These are phyloP conservation scores for Zasmidium citrigriseum DNA, from an alignment of 2,329 filamentous ascomycete genomes.

Conservation along the genomic window DNA sequence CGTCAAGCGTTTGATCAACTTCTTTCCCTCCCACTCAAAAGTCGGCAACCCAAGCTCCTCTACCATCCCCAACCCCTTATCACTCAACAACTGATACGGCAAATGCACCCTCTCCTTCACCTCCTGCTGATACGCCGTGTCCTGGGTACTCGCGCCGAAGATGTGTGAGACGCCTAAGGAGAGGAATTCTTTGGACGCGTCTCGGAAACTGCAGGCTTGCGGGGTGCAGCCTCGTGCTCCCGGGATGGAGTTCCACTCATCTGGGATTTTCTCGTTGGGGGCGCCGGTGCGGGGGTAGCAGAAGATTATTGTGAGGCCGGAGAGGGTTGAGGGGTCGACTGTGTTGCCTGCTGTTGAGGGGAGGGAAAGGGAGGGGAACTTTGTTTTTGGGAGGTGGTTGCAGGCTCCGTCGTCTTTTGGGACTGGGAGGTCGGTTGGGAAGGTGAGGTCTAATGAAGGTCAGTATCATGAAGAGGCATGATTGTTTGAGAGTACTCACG, in stretches of 20 bases:
- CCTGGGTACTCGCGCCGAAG: conserved; percentile 44
- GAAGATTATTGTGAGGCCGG: conserved; percentile 44
- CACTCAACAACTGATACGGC: conserved; percentile 44
- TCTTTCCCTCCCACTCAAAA: conserved; percentile 42
- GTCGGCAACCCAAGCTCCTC: conserved; percentile 40
- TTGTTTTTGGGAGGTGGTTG: conserved; percentile 36
- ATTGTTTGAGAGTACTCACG: not conserved
- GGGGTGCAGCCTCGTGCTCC: conserved; percentile 48
- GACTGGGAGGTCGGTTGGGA: conserved; percentile 39
- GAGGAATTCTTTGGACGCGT: conserved; percentile 33
- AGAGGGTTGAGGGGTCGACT: conserved; percentile 37
- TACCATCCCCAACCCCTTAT: conserved; percentile 40
- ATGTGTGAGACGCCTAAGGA: conserved; percentile 36
- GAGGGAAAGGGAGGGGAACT: conserved; percentile 37
- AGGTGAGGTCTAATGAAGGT: conserved; percentile 17
- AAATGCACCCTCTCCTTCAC: conserved; percentile 40
- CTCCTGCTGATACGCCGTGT: conserved; percentile 43
- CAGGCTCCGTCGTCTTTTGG: conserved; percentile 45
- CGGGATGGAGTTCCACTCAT: conserved; percentile 45
- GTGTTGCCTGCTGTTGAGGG: conserved; percentile 35
- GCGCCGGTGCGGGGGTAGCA: conserved; percentile 45
- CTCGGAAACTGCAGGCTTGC: conserved; percentile 47
- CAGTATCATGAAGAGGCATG: not conserved
- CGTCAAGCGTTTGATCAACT: conserved; percentile 41
- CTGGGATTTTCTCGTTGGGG: conserved; percentile 42